Evolutionary conservation across 768 basidiomycete species (phyloP).

Genomic region (Daedaleopsis sinensis): DNA sequence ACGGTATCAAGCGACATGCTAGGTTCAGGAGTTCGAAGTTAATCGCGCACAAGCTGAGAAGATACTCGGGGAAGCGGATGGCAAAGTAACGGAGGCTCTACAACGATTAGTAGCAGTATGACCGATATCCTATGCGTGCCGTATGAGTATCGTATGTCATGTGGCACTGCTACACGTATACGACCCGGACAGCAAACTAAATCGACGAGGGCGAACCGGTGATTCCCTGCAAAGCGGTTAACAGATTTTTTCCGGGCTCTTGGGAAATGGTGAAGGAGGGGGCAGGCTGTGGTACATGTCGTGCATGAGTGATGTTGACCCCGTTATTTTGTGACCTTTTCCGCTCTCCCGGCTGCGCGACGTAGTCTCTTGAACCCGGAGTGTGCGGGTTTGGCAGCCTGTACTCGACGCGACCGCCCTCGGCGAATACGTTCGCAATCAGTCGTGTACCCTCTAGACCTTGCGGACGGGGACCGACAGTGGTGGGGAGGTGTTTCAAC

Average conservation of each 20-base stretch:
- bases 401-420: neutral
- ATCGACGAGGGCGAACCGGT: no score
- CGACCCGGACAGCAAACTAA: no score
- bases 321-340: neutral
- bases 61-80: constrained; percentile 53
- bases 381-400: constrained; percentile 45
- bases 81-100: constrained; percentile 56
- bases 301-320: no score
- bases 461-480: constrained; percentile 46
- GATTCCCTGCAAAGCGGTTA: neutral
- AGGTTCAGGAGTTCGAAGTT: constrained; percentile 71
- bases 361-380: constrained; percentile 55
- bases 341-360: constrained; percentile 20
- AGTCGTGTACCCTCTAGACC: constrained; percentile 43
- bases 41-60: constrained; percentile 61
- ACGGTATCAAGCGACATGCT: neutral
- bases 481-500: constrained; percentile 42
- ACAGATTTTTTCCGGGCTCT: neutral
- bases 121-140: neutral
- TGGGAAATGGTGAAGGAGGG: neutral
- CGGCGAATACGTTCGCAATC: constrained; percentile 34
- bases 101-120: constrained; percentile 24
- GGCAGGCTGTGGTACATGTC: neutral
- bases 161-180: neutral
- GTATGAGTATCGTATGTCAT: neutral